These are phyloP conservation scores for Bryopsis sp. DNA, from an alignment of 139 green algal species.

Conservation along the genomic window DNA sequence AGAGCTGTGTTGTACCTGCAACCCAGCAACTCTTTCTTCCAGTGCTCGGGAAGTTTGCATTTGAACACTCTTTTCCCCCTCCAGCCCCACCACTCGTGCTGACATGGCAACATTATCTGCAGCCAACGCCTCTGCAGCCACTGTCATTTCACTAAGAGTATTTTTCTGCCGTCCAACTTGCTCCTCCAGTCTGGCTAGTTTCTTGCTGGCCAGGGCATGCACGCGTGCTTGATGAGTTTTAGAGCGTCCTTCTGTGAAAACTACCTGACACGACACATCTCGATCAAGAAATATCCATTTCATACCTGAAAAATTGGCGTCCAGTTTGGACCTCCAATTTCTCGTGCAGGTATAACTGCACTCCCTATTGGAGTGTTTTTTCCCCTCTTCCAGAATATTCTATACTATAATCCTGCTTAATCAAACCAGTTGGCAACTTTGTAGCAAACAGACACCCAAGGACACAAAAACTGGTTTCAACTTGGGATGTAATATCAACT, in stretches of 20 bases:
- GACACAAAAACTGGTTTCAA: too few species aligned
- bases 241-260: background rate
- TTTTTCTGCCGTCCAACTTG: background rate
- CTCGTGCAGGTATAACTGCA: too few species aligned
- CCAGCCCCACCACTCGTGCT: background rate
- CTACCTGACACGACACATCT: background rate
- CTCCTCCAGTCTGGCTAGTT: background rate
- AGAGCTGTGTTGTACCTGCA: background rate
- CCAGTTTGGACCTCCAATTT: too few species aligned
- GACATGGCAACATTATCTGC: background rate
- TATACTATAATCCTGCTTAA: too few species aligned
- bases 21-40: background rate
- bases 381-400: too few species aligned
- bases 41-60: background rate
- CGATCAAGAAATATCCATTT: constrained; percentile 1
- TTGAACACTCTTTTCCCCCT: background rate
- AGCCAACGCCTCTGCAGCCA: background rate
- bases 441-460: too few species aligned
- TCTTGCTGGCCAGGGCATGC: background rate
- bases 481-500: too few species aligned
- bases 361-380: too few species aligned
- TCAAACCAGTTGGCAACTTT: too few species aligned
- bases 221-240: background rate
- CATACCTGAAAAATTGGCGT: too few species aligned
- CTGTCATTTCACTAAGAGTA: background rate